Conservation (phyloP, 352 stramenopile genomes). For the Phytophthora sp. region DNA sequence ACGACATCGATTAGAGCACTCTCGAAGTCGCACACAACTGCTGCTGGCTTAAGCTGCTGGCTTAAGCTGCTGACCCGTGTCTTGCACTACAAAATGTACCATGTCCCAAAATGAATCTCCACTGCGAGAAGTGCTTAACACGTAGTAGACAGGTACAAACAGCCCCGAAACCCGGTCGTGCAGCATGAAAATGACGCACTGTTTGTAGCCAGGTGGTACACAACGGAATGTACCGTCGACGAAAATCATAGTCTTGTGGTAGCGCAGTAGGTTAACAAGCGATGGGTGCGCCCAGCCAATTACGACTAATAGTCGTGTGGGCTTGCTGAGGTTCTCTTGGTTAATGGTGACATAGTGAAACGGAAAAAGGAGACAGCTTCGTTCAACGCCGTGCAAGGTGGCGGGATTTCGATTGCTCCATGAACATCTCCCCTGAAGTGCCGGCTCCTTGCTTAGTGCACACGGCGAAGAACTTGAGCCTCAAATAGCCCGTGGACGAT, state of each 20-base stretch:
- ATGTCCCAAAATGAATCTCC: neutral
- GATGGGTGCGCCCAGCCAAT: neutral
- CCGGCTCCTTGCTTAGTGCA: neutral
- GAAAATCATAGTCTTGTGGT: neutral
- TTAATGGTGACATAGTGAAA: neutral
- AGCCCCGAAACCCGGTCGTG: neutral
- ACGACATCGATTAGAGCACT: neutral
- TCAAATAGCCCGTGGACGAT: neutral
- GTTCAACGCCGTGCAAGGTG: neutral
- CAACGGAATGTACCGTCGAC: conserved; percentile 1
- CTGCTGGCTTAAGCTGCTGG: neutral
- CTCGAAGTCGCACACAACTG: neutral
- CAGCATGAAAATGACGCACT: neutral
- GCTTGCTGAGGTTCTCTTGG: neutral
- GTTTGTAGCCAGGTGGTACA: neutral
- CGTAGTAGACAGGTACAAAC: neutral
- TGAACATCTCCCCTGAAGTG: neutral
- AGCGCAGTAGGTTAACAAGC: neutral
- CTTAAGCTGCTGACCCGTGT: no score
- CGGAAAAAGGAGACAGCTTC: neutral
- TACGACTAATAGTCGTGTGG: neutral
- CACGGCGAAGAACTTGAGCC: neutral
- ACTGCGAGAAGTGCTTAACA: neutral
- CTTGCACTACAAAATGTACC: no score
- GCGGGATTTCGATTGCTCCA: neutral